Evolutionary conservation across 2,329 filamentous ascomycete genomes (phyloP), one percentile per base, ranked within the genome.

Genomic region (Conoideocrella luteorostrata): DNA sequence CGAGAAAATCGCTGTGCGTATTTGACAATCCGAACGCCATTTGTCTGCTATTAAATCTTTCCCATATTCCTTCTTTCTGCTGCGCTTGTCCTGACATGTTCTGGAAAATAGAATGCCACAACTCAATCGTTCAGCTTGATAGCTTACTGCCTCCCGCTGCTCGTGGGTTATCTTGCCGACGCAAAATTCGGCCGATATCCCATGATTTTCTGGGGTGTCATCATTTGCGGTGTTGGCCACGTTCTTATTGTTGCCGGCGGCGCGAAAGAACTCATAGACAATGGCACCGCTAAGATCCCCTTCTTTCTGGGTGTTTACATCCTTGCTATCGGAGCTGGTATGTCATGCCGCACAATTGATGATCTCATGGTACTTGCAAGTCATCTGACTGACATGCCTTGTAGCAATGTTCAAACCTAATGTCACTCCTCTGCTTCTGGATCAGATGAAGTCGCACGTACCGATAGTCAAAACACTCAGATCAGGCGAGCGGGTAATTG

Each of bases 141-240:
- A 29, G 70, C 76, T 2, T 83, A 81, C 51, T 60, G 71, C 4
- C 62, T 81, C 11, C 79, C 79, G 1, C 67, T 82, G 20, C 30
- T 77, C 6, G 69, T 72, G 43, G 72, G 69, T 15, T 78, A 70
- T 59, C 52, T 84, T 12, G 80, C 84, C 33, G 86, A 90, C 59
- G 72, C 82, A 44, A 81, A 78, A 53, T 76, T 77, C 34, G 85
- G 85, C 46, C 82, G 84, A 48, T 89, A 82, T 66, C 73, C 72
- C 53, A 83, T 86, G 32, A 88, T 89, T 55, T 78, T 82, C 60
- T 76, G 77, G 56, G 83, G 84, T 50, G 79, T 86, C n/a, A 65
- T 64, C 2, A 71, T 85, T 32, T 83, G 84, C 43, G 77, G 84
- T 59, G 36, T 84, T 23, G 84, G 83, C 7, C 82, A 88, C 53